Percentiles rank a stretch among this genome's conserved stretches.
Conservation (phyloP, 1,284 basidiomycete genomes). For the Ustilago vetiveriae region DNA sequence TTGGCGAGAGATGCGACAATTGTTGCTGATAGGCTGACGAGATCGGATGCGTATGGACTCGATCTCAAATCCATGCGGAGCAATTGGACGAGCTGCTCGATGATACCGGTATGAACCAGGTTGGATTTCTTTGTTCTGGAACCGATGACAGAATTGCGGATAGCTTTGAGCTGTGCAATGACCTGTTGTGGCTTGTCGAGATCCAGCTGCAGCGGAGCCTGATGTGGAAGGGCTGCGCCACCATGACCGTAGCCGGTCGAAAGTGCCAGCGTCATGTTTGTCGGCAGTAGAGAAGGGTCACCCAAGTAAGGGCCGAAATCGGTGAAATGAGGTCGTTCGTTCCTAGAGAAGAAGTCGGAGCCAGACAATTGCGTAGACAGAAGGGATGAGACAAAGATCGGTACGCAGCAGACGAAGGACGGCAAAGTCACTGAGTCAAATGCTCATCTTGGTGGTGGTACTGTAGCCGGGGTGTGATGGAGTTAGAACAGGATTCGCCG, state of each 20-base stretch:
- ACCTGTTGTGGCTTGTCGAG: constrained; percentile 30
- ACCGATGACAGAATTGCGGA: constrained; percentile 52
- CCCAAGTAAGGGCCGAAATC: neutral
- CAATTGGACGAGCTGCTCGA: constrained; percentile 42
- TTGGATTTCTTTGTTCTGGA: constrained; percentile 47
- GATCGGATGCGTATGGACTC: constrained; percentile 18
- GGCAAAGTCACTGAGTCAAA: too few relatives aligned
- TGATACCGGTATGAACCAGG: constrained; percentile 37
- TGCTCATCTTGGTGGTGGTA: too few relatives aligned
- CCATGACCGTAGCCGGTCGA: too few relatives aligned
- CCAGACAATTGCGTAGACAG: too few relatives aligned
- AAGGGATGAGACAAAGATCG: too few relatives aligned
- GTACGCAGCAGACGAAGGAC: too few relatives aligned
- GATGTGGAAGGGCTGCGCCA: constrained; percentile 4
- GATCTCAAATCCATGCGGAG: constrained; percentile 35
- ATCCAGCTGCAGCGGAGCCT: constrained; percentile 16
- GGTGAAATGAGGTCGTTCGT: too few relatives aligned
- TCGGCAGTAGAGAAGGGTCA: neutral
- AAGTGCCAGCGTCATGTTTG: too few relatives aligned
- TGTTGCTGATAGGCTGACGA: constrained; percentile 43
- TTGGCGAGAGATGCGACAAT: constrained; percentile 49
- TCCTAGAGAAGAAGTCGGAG: too few relatives aligned
- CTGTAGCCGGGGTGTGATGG: neutral
- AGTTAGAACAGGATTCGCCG: neutral
- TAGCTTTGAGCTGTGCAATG: constrained; percentile 40